Percentiles rank a stretch among this genome's conserved stretches.
phyloP scores from a whole-genome alignment of 1,284 basidiomycete genomes.

The Rhodofomes roseus region DNA sequence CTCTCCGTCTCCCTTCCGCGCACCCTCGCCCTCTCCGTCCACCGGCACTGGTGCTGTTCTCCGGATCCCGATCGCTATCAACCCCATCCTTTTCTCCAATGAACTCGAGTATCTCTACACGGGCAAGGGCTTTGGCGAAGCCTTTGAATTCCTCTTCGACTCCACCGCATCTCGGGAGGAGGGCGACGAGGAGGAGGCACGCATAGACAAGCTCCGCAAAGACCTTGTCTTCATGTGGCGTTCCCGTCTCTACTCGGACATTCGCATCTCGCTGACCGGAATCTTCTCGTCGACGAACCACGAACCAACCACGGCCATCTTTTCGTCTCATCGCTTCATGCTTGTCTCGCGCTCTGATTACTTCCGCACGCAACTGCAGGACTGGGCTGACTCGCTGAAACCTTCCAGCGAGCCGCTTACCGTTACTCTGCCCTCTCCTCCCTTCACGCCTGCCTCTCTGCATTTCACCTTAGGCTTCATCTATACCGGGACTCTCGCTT shows the following conservation, averaged over 20 bases:
- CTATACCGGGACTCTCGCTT: slow-evolving; percentile 91
- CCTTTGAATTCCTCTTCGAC: slow-evolving; percentile 88
- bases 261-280: slow-evolving; percentile 73
- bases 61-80: slow-evolving; percentile 63
- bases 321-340: slow-evolving; percentile 91
- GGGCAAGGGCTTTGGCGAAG: slow-evolving; percentile 81
- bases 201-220: slow-evolving; percentile 86
- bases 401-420: slow-evolving; percentile 45
- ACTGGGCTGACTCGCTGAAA: slow-evolving; percentile 43
- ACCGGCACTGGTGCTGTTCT: slow-evolving; percentile 39
- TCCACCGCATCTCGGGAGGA: slow-evolving; percentile 49
- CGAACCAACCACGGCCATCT: slow-evolving; percentile 73
- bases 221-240: slow-evolving; percentile 97
- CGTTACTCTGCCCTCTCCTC: slow-evolving; percentile 82
- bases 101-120: slow-evolving; percentile 91
- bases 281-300: slow-evolving; percentile 58
- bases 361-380: slow-evolving; percentile 72
- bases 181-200: slow-evolving; percentile 58
- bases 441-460: slow-evolving; percentile 91
- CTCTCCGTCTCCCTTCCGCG: slow-evolving; percentile 53
- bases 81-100: slow-evolving; percentile 75
- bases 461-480: slow-evolving; percentile 94
- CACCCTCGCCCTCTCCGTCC: slow-evolving; percentile 43
- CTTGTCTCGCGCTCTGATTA: slow-evolving; percentile 88
- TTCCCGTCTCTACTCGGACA: slow-evolving; percentile 87